Conservation (phyloP, 148 eudicot genomes). For the Camellia sinensis region DNA sequence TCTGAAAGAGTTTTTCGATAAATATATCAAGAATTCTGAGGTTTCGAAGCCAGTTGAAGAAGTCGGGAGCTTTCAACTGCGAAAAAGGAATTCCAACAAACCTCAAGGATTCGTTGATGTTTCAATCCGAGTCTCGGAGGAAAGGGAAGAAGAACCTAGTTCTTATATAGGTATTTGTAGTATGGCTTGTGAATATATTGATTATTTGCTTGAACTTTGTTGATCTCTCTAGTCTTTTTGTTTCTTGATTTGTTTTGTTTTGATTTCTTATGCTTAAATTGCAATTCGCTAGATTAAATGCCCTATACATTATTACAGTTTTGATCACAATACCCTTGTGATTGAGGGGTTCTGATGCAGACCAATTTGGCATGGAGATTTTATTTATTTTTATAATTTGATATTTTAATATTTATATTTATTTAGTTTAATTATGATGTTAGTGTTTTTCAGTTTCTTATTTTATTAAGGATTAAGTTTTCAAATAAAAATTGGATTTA, state of each 20-base stretch:
- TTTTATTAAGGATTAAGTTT: too few species aligned
- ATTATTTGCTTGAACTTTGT: neutral
- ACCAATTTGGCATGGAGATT: too few species aligned
- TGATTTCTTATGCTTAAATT: slow-evolving; percentile 3
- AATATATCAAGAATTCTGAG: slow-evolving; percentile 33
- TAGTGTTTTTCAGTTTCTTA: too few species aligned
- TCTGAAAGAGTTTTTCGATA: slow-evolving; percentile 62
- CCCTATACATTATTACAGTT: neutral
- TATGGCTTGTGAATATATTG: neutral
- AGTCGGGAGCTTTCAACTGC: slow-evolving; percentile 79
- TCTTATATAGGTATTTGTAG: slow-evolving; percentile 38
- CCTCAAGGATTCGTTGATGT: slow-evolving; percentile 81
- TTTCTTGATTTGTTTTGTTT: neutral
- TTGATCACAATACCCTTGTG: neutral
- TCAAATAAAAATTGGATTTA: too few species aligned
- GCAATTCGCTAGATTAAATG: neutral
- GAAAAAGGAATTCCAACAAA: slow-evolving; percentile 51
- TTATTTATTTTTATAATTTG: too few species aligned
- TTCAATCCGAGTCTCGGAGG: slow-evolving; percentile 60
- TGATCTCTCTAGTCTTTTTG: neutral
- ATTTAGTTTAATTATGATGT: too few species aligned
- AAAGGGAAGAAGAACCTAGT: slow-evolving; percentile 46
- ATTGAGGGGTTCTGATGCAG: neutral
- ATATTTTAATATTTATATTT: too few species aligned
- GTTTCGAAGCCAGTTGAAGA: slow-evolving; percentile 49